Evolutionary conservation across 768 basidiomycete genomes (phyloP), one percentile per base, ranked within the genome.

Genomic region (Lyophyllum shimeji): DNA sequence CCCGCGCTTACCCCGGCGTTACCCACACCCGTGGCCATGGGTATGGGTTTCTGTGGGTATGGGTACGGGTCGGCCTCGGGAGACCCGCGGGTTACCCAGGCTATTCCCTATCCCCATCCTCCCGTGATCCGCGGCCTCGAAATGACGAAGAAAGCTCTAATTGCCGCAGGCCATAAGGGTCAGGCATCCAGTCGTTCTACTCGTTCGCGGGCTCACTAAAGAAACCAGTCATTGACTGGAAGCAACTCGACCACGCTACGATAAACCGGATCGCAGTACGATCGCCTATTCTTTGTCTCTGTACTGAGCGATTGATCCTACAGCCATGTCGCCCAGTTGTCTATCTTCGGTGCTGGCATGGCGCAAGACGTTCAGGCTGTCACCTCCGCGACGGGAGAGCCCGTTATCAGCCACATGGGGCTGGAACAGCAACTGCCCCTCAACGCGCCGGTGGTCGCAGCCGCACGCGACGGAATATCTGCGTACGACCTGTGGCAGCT

Each of bases 401-500:
- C 86, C 2, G 47, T 82, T 25, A 72, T 87, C 21, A 56, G 65
- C 2, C 79, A 72, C 20, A 84, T 86, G 82, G 42, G 57, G 33
- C 73, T 70, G 8, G 66, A 73, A 4, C 60, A 58, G 1, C 45
- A 58, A 13, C 13, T 27, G 1, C 46, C 46, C 15, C 29, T 29
- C 20, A 45, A 57, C 12, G 27, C 13, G 1, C 48, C 55, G 3
- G 39, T 31, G 7, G 18, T 15, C 17, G 21, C 12, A 31, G 17
- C 40, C n/a, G 6, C 7, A 7, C 18, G 2, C 18, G 39, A n/a
- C 3, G 39, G n/a, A 40, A 15, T 27, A 9, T 60, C 51, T 1
- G 83, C 87, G 0, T 87, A 82, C 62, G 73, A 84, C 46, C 75
- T 87, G 18, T 93, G 89, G 89, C 82, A 88, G 62, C 42, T 83